phyloP scores from a whole-genome alignment of 768 basidiomycete genomes.

The Exidia glandulosa region DNA sequence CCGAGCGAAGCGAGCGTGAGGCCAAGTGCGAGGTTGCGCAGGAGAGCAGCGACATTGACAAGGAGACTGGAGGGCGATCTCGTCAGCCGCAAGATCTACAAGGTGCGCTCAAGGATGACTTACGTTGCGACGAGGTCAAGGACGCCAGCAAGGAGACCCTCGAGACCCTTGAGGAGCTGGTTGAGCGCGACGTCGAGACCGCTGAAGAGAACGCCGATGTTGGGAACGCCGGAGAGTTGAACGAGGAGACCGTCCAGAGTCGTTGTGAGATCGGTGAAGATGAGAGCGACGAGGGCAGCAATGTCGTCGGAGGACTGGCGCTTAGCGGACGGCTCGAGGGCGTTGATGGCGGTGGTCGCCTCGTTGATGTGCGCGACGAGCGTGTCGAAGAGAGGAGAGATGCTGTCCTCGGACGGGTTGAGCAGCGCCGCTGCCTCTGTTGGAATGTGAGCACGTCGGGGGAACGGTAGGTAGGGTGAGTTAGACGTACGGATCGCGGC shows the following conservation, averaged over 20 bases:
- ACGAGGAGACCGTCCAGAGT: conserved; percentile 14
- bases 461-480: too few species aligned
- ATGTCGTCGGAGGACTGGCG: conserved; percentile 15
- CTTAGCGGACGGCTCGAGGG: conserved; percentile 10
- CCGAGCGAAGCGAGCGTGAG: too few species aligned
- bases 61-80: background rate
- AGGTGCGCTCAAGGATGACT: background rate
- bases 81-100: background rate
- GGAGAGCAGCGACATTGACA: conserved; percentile 5
- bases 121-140: conserved; percentile 19
- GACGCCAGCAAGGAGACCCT: conserved; percentile 19
- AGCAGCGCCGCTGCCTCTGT: too few species aligned
- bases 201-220: conserved; percentile 12
- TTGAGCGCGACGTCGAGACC: conserved; percentile 16
- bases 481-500: too few species aligned
- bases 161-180: conserved; percentile 16
- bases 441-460: too few species aligned
- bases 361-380: conserved; percentile 14
- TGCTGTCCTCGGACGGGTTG: conserved; percentile 10
- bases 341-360: conserved; percentile 10
- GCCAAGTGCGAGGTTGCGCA: conserved; percentile 2
- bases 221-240: conserved; percentile 9
- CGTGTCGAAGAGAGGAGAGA: conserved; percentile 14
- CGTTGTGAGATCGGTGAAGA: conserved; percentile 15
- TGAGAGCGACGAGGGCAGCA: conserved; percentile 15